Conservation (phyloP, 164 flowering plant species). For the Taxillus chinensis region DNA sequence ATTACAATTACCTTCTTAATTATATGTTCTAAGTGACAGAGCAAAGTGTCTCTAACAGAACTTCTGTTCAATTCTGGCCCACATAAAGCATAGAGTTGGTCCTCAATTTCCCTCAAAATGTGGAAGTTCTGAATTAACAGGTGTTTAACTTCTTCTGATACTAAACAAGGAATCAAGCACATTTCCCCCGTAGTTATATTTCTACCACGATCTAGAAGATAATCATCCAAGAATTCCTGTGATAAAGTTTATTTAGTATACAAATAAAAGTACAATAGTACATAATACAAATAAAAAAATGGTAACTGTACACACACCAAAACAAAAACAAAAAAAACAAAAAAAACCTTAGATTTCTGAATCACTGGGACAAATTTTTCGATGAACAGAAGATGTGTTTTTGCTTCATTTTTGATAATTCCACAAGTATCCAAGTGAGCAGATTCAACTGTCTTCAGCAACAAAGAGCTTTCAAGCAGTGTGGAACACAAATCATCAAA, state of each 20-base stretch:
- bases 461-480: constrained; percentile 41
- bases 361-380: constrained; percentile 40
- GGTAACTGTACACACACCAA: background rate
- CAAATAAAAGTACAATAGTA: background rate
- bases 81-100: constrained; percentile 22
- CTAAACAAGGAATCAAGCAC: constrained; percentile 24
- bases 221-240: constrained; percentile 58
- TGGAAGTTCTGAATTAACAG: constrained; percentile 42
- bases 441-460: constrained; percentile 39
- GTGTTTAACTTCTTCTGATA: constrained; percentile 47
- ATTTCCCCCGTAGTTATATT: constrained; percentile 14
- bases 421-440: constrained; percentile 48
- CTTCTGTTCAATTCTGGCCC: constrained; percentile 18
- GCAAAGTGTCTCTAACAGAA: constrained; percentile 32
- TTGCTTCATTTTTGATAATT: constrained; percentile 29
- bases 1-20: constrained; percentile 31
- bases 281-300: background rate
- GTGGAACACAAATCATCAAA: constrained; percentile 50
- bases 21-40: constrained; percentile 33
- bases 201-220: constrained; percentile 39
- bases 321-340: background rate
- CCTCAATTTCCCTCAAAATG: constrained; percentile 39
- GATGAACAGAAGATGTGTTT: constrained; percentile 23
- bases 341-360: constrained; percentile 57
- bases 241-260: background rate